Evolutionary conservation across 2,329 filamentous ascomycete genomes (phyloP).

Genomic region (Grosmannia penicillata): DNA sequence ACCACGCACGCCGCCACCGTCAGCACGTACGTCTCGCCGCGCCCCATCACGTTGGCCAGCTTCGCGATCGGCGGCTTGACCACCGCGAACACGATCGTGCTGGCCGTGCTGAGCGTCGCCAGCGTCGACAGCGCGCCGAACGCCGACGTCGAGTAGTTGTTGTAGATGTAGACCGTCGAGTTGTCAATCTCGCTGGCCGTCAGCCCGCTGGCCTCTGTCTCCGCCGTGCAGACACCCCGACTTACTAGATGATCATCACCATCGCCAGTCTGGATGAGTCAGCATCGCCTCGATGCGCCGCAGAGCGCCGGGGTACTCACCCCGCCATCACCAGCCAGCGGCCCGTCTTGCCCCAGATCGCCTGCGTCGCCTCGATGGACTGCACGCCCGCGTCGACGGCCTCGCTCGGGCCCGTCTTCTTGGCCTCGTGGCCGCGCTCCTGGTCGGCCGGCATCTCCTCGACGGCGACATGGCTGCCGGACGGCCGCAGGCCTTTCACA

Average conservation of each 20-base stretch:
- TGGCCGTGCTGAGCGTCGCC: slow-evolving; percentile 16
- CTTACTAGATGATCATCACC: slow-evolving; percentile 15
- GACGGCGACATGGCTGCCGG: background rate
- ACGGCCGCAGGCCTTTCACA: background rate
- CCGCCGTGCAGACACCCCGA: too few species aligned
- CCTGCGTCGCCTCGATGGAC: slow-evolving; percentile 55
- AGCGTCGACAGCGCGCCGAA: slow-evolving; percentile 18
- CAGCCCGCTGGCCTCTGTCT: background rate
- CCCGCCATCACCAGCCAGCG: slow-evolving; percentile 10
- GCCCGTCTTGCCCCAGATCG: slow-evolving; percentile 46
- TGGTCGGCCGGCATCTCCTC: slow-evolving; percentile 11
- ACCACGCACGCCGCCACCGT: slow-evolving; percentile 38
- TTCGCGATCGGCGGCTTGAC: slow-evolving; percentile 48
- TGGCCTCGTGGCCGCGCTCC: background rate
- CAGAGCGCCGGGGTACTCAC: slow-evolving; percentile 7
- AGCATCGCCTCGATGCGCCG: background rate
- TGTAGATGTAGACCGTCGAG: slow-evolving; percentile 15
- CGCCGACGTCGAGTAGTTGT: slow-evolving; percentile 18
- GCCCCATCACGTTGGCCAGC: slow-evolving; percentile 45
- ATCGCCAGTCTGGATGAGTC: slow-evolving; percentile 11
- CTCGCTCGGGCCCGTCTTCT: background rate
- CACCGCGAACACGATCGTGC: slow-evolving; percentile 29
- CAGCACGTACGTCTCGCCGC: slow-evolving; percentile 43
- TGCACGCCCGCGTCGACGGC: slow-evolving; percentile 27
- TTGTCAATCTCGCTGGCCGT: slow-evolving; percentile 15